These are phyloP conservation scores for Cicer yamashitae DNA, from an alignment of 306 rosid species.

Conservation along the genomic window DNA sequence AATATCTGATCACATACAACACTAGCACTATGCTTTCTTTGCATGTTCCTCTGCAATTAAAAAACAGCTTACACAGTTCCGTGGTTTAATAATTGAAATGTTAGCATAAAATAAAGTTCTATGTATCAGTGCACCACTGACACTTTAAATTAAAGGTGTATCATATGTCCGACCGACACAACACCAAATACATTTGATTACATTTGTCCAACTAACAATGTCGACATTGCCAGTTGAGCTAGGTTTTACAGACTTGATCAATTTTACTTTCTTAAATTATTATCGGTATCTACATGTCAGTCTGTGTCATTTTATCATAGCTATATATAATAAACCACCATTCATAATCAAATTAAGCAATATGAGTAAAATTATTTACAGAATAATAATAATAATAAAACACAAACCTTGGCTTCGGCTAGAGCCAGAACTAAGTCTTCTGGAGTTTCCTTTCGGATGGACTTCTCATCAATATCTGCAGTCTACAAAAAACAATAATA, in stretches of 20 bases:
- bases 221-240: too few relatives aligned
- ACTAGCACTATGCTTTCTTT: slow-evolving; percentile 29
- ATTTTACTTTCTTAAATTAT: too few relatives aligned
- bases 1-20: slow-evolving; percentile 13
- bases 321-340: not conserved
- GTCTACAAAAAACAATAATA: slow-evolving; percentile 51
- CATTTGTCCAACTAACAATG: too few relatives aligned
- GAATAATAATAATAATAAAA: not conserved
- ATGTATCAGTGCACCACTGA: not conserved
- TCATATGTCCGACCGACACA: too few relatives aligned
- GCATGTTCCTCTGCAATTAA: not conserved
- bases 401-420: slow-evolving; percentile 85
- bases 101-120: slow-evolving; percentile 2
- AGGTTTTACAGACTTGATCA: too few relatives aligned
- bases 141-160: too few relatives aligned
- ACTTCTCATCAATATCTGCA: slow-evolving; percentile 94
- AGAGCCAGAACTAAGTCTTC: slow-evolving; percentile 91
- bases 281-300: too few relatives aligned
- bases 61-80: slow-evolving; percentile 12
- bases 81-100: not conserved
- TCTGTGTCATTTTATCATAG: too few relatives aligned
- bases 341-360: not conserved
- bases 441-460: slow-evolving; percentile 80
- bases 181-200: too few relatives aligned
- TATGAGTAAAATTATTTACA: not conserved